These are phyloP conservation scores for Phytophthora sp. DNA, from an alignment of 352 stramenopile species.

Conservation along the genomic window DNA sequence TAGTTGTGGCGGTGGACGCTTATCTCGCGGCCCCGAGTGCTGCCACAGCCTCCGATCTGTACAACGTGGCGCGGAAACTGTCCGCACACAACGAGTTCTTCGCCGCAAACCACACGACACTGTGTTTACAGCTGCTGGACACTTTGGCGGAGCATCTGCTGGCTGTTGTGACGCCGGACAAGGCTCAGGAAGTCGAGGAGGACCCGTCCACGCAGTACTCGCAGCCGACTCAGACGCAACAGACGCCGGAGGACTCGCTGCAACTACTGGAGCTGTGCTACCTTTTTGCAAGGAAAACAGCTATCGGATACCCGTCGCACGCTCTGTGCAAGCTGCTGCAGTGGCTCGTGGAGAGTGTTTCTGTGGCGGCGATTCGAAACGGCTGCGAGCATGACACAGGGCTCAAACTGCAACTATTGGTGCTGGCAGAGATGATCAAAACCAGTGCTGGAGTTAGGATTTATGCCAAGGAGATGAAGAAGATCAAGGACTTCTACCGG, in stretches of 20 bases:
- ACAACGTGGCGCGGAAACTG: constrained; percentile 48
- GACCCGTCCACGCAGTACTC: constrained; percentile 33
- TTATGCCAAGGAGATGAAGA: constrained; percentile 80
- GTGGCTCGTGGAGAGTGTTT: constrained; percentile 60
- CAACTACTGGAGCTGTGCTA: constrained; percentile 72
- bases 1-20: constrained; percentile 40
- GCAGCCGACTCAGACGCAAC: constrained; percentile 34
- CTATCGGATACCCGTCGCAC: constrained; percentile 79
- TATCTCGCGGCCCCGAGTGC: constrained; percentile 47
- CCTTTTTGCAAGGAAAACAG: constrained; percentile 53
- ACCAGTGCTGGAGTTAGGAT: constrained; percentile 75
- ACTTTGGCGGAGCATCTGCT: constrained; percentile 62
- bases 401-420: constrained; percentile 74
- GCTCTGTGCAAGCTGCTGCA: constrained; percentile 69
- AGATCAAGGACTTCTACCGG: constrained; percentile 83
- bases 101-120: constrained; percentile 42
- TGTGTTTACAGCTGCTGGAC: constrained; percentile 65
- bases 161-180: constrained; percentile 15
- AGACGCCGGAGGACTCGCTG: constrained; percentile 27
- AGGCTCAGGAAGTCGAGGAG: constrained; percentile 1
- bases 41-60: constrained; percentile 43
- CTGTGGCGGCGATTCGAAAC: constrained; percentile 45
- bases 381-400: constrained; percentile 50
- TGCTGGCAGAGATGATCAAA: constrained; percentile 72
- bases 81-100: constrained; percentile 52